Conservation (phyloP, 139 green algal species). For the Chlamydomonas applanata region DNA sequence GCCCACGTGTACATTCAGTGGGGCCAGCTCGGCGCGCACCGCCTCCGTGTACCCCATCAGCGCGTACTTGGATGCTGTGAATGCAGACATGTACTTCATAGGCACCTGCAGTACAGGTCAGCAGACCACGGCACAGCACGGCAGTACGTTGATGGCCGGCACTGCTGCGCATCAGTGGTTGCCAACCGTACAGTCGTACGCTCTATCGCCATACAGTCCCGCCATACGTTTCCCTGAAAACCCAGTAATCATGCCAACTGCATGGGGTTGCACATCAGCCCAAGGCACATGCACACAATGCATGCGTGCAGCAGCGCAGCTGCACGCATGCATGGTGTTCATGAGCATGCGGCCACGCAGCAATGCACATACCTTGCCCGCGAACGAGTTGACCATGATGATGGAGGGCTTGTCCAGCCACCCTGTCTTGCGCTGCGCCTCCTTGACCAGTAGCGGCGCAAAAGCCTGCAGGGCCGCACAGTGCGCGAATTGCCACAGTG, state of each 20-base stretch:
- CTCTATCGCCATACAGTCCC: background rate
- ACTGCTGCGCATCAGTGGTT: too few relatives aligned
- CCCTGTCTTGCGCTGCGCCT: background rate
- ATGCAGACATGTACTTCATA: slow-evolving; percentile 44
- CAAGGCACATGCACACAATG: background rate
- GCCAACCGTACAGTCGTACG: too few relatives aligned
- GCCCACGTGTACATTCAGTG: slow-evolving; percentile 35
- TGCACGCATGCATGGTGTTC: too few relatives aligned
- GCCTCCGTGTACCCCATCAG: slow-evolving; percentile 33
- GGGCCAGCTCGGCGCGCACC: slow-evolving; percentile 37
- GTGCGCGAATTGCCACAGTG: background rate
- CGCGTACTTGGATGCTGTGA: slow-evolving; percentile 46
- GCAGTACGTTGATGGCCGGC: too few relatives aligned
- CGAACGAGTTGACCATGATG: slow-evolving; percentile 42
- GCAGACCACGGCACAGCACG: too few relatives aligned
- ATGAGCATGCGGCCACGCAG: too few relatives aligned
- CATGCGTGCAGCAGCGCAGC: too few relatives aligned
- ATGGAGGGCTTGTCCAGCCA: slow-evolving; percentile 29
- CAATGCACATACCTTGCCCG: slow-evolving; percentile 21
- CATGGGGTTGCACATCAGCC: background rate
- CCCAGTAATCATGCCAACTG: background rate
- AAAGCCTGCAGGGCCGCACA: slow-evolving; percentile 25
- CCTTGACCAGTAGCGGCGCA: slow-evolving; percentile 38
- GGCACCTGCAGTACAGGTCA: slow-evolving; percentile 25
- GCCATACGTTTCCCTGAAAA: too few relatives aligned